Conservation (phyloP, 495 filamentous ascomycete species). For the Aspergillus mulundensis region DNA sequence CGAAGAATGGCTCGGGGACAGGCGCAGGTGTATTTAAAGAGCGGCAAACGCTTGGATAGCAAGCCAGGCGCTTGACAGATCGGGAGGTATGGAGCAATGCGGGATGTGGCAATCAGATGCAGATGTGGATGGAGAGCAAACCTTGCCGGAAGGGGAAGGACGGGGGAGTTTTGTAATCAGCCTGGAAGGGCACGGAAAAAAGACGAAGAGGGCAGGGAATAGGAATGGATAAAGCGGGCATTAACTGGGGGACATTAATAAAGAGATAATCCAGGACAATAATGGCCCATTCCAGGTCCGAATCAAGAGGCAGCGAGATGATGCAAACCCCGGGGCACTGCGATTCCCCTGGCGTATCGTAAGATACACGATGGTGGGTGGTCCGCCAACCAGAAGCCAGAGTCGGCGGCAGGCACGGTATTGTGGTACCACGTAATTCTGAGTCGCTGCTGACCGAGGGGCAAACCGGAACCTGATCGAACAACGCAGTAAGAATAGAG, state of each 20-base stretch:
- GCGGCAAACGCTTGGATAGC: conserved; percentile 6
- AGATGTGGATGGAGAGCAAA: not conserved
- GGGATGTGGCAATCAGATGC: conserved; percentile 11
- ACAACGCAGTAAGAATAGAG: conserved; percentile 1
- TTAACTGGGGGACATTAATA: conserved; percentile 1
- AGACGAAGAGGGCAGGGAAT: not conserved
- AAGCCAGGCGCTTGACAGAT: not conserved
- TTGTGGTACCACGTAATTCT: not conserved
- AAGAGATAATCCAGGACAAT: not conserved
- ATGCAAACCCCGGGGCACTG: not conserved
- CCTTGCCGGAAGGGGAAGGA: conserved; percentile 5
- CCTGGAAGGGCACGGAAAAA: not conserved
- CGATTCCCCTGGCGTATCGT: not conserved
- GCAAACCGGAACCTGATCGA: not conserved
- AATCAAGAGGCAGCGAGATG: not conserved
- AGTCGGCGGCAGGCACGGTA: not conserved
- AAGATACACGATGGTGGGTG: not conserved
- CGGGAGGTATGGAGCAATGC: not conserved
- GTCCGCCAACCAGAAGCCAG: not conserved
- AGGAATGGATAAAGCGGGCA: not conserved
- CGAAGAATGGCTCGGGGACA: not conserved
- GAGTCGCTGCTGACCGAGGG: conserved; percentile 8
- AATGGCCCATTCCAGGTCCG: not conserved
- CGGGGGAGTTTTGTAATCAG: not conserved
- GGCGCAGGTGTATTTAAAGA: conserved; percentile 5